A percentile compares a stretch with the other conserved stretches of the same genome.
These are phyloP conservation scores for Apiospora marii DNA, from an alignment of 2,329 filamentous ascomycete species.

Conservation along the genomic window DNA sequence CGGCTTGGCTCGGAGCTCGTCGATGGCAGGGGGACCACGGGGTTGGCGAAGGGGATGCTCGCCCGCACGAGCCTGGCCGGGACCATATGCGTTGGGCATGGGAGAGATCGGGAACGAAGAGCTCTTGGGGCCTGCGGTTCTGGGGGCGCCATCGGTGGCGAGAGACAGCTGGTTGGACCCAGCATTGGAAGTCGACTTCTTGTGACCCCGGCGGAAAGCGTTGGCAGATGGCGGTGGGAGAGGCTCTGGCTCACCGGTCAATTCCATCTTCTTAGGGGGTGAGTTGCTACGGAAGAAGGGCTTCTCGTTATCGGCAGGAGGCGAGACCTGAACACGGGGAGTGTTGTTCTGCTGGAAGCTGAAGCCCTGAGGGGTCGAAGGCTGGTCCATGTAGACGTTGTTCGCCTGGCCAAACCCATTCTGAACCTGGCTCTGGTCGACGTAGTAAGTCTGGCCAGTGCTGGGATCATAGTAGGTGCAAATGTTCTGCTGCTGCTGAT, in stretches of 20 bases:
- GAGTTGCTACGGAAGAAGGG: constrained; percentile 67
- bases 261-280: constrained; percentile 71
- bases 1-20: constrained; percentile 88
- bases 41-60: constrained; percentile 95
- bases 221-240: constrained; percentile 89
- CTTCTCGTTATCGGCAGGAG: constrained; percentile 66
- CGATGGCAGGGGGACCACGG: constrained; percentile 87
- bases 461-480: constrained; percentile 86
- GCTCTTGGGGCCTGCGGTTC: constrained; percentile 77
- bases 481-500: constrained; percentile 69
- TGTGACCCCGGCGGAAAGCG: constrained; percentile 92
- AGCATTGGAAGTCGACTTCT: constrained; percentile 80
- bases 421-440: constrained; percentile 67
- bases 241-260: constrained; percentile 72
- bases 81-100: constrained; percentile 80
- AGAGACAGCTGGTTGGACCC: constrained; percentile 65
- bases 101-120: constrained; percentile 82
- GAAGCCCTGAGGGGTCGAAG: constrained; percentile 42
- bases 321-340: constrained; percentile 83
- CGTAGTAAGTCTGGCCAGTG: constrained; percentile 83
- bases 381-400: constrained; percentile 52
- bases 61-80: constrained; percentile 89
- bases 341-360: constrained; percentile 59
- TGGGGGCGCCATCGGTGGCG: constrained; percentile 54
- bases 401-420: constrained; percentile 45